Evolutionary conservation across 139 green algal genomes (phyloP).

Genomic region (Raphidocelis subcapitata): DNA sequence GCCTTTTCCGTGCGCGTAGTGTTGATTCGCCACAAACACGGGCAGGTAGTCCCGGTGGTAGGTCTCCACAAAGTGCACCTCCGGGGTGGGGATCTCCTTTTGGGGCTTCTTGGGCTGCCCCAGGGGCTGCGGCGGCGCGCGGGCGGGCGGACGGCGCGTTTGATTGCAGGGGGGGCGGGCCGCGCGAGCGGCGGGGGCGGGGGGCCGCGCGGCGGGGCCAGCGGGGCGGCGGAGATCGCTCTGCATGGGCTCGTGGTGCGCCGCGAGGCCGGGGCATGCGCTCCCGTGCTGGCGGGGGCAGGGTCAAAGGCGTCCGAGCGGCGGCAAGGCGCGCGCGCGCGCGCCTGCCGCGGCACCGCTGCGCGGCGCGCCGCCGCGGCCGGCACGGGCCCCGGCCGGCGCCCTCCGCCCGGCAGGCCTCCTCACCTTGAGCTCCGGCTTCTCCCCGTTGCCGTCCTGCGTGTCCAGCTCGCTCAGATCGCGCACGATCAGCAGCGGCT

Average conservation of each 20-base stretch:
- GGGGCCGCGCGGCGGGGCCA: neutral
- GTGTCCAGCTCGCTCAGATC: conserved; percentile 52
- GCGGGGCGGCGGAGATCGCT: neutral
- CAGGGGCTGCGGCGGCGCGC: neutral
- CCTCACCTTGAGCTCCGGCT: neutral
- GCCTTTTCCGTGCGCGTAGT: conserved; percentile 76
- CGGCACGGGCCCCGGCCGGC: no score
- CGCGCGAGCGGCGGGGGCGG: neutral
- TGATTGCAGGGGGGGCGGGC: no score
- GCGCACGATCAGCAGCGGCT: conserved; percentile 69
- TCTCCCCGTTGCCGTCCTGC: neutral
- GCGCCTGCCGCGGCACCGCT: no score
- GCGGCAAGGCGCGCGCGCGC: no score
- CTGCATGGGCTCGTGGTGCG: no score
- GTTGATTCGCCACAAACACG: conserved; percentile 55
- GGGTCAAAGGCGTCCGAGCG: no score
- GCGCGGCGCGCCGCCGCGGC: no score
- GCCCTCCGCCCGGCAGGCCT: no score
- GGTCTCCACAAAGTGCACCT: conserved; percentile 53
- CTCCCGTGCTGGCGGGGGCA: no score
- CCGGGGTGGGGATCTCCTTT: conserved; percentile 76
- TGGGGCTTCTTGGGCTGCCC: conserved; percentile 37
- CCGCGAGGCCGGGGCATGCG: no score
- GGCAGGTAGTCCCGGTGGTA: conserved; percentile 84
- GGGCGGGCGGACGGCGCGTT: neutral